These are phyloP conservation scores for Arthrinium phaeospermum DNA, from an alignment of 2,329 filamentous ascomycete species.

Conservation along the genomic window DNA sequence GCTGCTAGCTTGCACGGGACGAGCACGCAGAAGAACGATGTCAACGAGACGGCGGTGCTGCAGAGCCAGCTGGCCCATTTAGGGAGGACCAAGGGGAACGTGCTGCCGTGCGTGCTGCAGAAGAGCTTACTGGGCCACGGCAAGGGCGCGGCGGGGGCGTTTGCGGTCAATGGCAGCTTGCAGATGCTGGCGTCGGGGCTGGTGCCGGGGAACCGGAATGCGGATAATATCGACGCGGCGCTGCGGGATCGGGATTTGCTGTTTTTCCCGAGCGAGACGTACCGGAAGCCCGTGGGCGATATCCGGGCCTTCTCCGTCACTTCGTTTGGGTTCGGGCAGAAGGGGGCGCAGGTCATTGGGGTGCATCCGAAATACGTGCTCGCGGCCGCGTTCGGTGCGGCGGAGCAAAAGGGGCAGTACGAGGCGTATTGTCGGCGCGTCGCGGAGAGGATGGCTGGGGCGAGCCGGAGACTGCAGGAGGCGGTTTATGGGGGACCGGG, in stretches of 20 bases:
- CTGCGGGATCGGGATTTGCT: constrained; percentile 40
- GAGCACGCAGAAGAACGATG: constrained; percentile 45
- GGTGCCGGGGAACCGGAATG: constrained; percentile 44
- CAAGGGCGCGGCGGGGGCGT: constrained; percentile 40
- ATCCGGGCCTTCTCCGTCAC: constrained; percentile 45
- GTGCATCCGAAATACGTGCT: constrained; percentile 44
- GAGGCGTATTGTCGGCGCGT: constrained; percentile 25
- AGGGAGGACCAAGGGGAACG: constrained; percentile 41
- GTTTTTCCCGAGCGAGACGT: constrained; percentile 35
- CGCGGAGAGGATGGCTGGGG: not conserved
- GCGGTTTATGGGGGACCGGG: not conserved
- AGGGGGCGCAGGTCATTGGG: constrained; percentile 45
- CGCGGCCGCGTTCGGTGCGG: constrained; percentile 26
- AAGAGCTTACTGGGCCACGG: constrained; percentile 46
- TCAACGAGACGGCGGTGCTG: constrained; percentile 44
- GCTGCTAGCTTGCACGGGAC: constrained; percentile 48
- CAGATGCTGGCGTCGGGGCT: constrained; percentile 41
- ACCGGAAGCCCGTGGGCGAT: not conserved
- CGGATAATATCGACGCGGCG: constrained; percentile 41
- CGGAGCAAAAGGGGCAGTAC: constrained; percentile 29
- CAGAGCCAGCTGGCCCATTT: constrained; percentile 42
- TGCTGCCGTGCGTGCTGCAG: constrained; percentile 40
- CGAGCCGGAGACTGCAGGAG: constrained; percentile 4
- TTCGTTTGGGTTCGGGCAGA: constrained; percentile 52
- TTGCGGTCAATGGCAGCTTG: constrained; percentile 41